These are phyloP conservation scores for Aspergillus steynii DNA, from an alignment of 495 filamentous ascomycete species.

Conservation along the genomic window DNA sequence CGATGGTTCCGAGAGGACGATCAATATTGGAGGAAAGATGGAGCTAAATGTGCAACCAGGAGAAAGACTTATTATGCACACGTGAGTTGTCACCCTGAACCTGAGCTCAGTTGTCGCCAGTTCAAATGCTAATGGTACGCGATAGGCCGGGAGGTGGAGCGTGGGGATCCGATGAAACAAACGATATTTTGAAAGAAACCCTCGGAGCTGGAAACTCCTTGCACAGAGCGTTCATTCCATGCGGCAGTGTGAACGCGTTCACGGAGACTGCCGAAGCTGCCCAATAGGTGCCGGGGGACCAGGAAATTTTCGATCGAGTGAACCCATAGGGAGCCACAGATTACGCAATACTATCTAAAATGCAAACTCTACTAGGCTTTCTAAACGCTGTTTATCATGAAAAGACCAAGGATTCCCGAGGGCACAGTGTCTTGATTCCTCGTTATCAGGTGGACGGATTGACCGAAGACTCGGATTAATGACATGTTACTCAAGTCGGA, in stretches of 20 bases:
- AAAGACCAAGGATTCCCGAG: too few species aligned
- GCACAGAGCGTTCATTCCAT: background rate
- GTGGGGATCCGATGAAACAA: background rate
- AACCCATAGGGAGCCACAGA: too few species aligned
- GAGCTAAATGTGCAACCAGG: background rate
- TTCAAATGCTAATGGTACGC: background rate
- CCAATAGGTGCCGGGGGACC: background rate
- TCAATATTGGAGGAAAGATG: constrained; percentile 88
- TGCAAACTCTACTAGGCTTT: too few species aligned
- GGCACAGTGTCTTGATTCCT: too few species aligned
- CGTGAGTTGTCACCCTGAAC: background rate
- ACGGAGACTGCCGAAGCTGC: background rate
- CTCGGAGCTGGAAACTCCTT: background rate
- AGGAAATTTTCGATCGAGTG: too few species aligned
- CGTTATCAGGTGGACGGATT: too few species aligned
- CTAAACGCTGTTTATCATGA: too few species aligned
- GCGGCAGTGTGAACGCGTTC: background rate
- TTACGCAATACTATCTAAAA: too few species aligned
- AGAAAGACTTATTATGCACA: constrained; percentile 1
- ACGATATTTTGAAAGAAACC: background rate
- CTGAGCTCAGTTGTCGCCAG: too few species aligned
- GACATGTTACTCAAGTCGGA: too few species aligned
- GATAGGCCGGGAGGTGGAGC: background rate
- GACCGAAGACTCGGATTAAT: too few species aligned
- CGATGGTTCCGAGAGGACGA: constrained; percentile 59